Evolutionary conservation across 2,329 filamentous ascomycete genomes (phyloP).

Genomic region (Thyridium curvatum): DNA sequence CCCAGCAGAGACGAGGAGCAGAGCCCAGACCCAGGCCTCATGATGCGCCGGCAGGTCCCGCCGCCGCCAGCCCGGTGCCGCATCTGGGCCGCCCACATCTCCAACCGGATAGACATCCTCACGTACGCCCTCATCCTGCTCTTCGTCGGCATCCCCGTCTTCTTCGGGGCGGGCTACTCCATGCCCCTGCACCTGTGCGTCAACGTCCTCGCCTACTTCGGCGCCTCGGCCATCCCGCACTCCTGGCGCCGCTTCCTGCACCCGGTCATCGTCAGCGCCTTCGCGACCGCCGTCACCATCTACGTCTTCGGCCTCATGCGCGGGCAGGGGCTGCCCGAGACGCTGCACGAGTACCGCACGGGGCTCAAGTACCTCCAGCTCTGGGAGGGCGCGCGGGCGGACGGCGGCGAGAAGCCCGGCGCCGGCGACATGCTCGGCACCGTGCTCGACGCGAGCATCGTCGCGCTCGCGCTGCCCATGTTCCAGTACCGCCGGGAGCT

Average conservation of each 20-base stretch:
- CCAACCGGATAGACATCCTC: constrained; percentile 35
- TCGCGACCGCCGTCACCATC: constrained; percentile 43
- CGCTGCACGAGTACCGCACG: constrained; percentile 43
- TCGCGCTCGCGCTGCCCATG: constrained; percentile 54
- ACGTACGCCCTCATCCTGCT: constrained; percentile 40
- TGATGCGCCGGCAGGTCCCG: too few relatives aligned
- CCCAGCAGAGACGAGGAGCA: too few relatives aligned
- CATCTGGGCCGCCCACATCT: constrained; percentile 41
- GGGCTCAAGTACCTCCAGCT: constrained; percentile 45
- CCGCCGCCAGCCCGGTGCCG: constrained; percentile 38
- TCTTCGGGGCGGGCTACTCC: constrained; percentile 45
- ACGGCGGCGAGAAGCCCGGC: constrained; percentile 30
- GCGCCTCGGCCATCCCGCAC: constrained; percentile 39
- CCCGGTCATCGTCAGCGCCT: constrained; percentile 50
- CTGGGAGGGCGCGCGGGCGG: constrained; percentile 29
- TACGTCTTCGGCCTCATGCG: constrained; percentile 44
- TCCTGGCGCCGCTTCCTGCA: constrained; percentile 47
- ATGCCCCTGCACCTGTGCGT: constrained; percentile 40
- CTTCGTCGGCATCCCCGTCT: constrained; percentile 46
- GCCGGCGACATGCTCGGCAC: constrained; percentile 51
- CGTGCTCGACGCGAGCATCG: constrained; percentile 51
- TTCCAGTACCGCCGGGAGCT: constrained; percentile 54
- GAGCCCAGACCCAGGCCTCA: too few relatives aligned
- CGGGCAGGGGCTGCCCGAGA: constrained; percentile 29
- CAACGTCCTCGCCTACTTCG: constrained; percentile 46